A percentile compares a stretch with the other conserved stretches of the same genome.
Evolutionary conservation across 1,284 basidiomycete species (phyloP).

Genomic region (Farysia itapuensis): DNA sequence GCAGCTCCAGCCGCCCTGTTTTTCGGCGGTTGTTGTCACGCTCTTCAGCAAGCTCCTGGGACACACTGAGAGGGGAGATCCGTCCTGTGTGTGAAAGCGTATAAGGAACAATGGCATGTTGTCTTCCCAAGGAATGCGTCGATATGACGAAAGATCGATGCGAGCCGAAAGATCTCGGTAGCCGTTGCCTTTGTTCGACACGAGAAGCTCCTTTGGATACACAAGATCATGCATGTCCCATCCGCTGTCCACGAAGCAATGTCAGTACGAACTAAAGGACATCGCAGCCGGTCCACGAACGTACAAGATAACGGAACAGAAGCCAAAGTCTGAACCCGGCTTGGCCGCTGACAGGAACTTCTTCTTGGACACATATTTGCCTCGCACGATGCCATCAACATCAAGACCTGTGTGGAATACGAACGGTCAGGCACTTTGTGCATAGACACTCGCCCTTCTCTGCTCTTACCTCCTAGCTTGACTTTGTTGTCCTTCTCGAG

Average conservation of each 20-base stretch:
- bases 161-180: conserved; percentile 82
- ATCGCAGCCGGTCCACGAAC: too few relatives aligned
- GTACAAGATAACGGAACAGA: conserved; percentile 49
- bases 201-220: conserved; percentile 76
- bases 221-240: conserved; percentile 59
- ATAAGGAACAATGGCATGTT: conserved; percentile 90
- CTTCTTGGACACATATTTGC: conserved; percentile 90
- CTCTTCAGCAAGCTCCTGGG: conserved; percentile 78
- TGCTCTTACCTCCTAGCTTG: conserved; percentile 86
- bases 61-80: conserved; percentile 71
- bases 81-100: conserved; percentile 74
- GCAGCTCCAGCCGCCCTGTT: conserved; percentile 38
- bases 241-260: too few relatives aligned
- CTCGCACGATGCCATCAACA: conserved; percentile 82
- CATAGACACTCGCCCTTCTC: conserved; percentile 16
- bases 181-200: conserved; percentile 87
- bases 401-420: conserved; percentile 41
- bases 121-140: conserved; percentile 88
- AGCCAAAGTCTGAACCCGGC: conserved; percentile 66
- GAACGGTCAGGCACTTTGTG: background rate
- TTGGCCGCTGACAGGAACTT: conserved; percentile 87
- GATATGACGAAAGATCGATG: conserved; percentile 77
- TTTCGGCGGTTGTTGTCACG: conserved; percentile 62
- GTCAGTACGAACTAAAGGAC: too few relatives aligned
- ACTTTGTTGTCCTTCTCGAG: conserved; percentile 76